Conservation (phyloP, 2,329 filamentous ascomycete species). For the Arthrobotrys sphaeroides region DNA sequence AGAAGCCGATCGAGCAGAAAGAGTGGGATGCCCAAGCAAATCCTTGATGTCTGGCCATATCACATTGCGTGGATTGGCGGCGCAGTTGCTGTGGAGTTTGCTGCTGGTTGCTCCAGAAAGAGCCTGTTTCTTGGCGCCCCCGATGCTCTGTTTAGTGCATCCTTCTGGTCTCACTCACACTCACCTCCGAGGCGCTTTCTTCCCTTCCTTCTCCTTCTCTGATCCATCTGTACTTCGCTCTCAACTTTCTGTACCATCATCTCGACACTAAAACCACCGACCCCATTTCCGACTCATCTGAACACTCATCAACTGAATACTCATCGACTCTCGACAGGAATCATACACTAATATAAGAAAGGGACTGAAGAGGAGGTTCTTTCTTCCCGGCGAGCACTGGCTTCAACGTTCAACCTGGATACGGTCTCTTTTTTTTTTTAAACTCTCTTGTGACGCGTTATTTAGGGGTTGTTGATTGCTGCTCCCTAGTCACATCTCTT, state of each 20-base stretch:
- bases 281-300: not conserved
- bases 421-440: not conserved
- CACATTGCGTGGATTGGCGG: constrained; percentile 30
- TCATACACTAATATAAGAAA: not conserved
- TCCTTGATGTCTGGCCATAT: constrained; percentile 33
- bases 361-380: not conserved
- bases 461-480: constrained; percentile 6
- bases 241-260: constrained; percentile 9
- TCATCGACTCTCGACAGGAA: not conserved
- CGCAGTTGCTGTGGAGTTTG: constrained; percentile 12
- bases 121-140: constrained; percentile 8
- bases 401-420: not conserved
- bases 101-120: not conserved
- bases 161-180: constrained; percentile 32
- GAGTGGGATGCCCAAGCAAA: not conserved
- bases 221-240: constrained; percentile 1
- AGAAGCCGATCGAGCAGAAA: constrained; percentile 27
- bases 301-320: not conserved
- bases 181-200: constrained; percentile 39
- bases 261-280: constrained; percentile 2
- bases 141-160: constrained; percentile 21
- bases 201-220: constrained; percentile 8
- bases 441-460: constrained; percentile 19
- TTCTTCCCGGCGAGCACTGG: not conserved
- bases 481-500: constrained; percentile 16